Base-by-base conservation (phyloP, 2,329 filamentous ascomycete species). In the Colletotrichum sp. region DNA sequence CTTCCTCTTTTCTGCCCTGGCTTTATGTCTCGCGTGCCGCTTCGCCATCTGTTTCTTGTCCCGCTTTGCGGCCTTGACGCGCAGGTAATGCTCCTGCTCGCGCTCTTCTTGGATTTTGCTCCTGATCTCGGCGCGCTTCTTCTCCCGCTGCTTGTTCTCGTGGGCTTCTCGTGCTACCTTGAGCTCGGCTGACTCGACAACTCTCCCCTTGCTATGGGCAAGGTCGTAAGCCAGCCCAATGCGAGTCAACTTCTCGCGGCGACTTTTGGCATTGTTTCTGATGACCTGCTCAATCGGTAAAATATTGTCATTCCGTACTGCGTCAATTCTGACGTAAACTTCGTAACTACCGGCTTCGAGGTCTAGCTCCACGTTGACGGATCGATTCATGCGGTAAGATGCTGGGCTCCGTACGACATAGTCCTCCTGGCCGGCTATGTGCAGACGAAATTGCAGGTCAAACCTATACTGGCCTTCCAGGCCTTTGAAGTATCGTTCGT, bases 321-420 rank as follows among this genome's bases (percentile, higher is more conserved):
- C 94, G 9, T 93, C 92, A 74, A 97, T 90, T 81, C 95, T 95
- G 83, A 96, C 90, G 26, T 95, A 88, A 6, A 98, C 91, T 8
- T 91, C 92, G 84, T 98, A 98, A 59, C 90, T 92, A 13, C 95
- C 95, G 0, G 93, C 90, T 24, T 95, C 92, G 30, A 98, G 90
- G 44, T 93, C 89, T 10, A 97, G 88, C 82, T 97, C 95, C 2
- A 94, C 92, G 67, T 93, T 96, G 52, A 96, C 93, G 1, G 93
- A 95, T 8, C 95, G 92, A 26, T 88, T 92, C 90, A 95, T 95
- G 28, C 89, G 84, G 75, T 90, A 89, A 39, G 88, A 87, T 36
- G 85, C 85, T 67, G 90, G 87, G 73, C 88, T 90, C 79, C 90
- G 88, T 16, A 91, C 88, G 16, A 91, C 85, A 78, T 91, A 91